Base-by-base conservation (phyloP, 1,139 yeast species). In the Pichia sp. region DNA sequence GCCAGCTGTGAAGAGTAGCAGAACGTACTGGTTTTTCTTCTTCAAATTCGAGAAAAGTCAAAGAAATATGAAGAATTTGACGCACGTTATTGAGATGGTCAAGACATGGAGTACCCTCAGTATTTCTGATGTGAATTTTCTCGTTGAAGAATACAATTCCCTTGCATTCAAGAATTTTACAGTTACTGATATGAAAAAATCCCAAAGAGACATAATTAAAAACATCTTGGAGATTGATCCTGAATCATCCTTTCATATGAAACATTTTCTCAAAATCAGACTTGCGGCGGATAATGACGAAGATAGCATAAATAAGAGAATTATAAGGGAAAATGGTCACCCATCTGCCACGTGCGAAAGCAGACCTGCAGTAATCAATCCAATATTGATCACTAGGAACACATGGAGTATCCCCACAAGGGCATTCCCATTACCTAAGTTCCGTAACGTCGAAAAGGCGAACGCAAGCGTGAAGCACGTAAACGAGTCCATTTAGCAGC, bases 361-460 rank as follows among this genome's bases (percentile, higher is more conserved):
- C 10, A 62, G 64, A 28, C 91, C 91, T 0, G 69, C 67, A 25
- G 62, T 78, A 20, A 66, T 74, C 3, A 78, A 77, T 48, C 61
- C 59, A 22, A 42, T 70, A 3, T 17, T 29, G 7, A 5, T 41
- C 3, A 23, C 25, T 4, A 33, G 32, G 3, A 31, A 23, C n/a
- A 14, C 25, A 5, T 24, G 26, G 15, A 22, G 25, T 9, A 9
- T 15, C 6, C 7, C 8, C 16, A 51, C 12, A 36, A 38, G 9
- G 52, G 66, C n/a, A 66, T 40, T 71, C 2, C 56, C 66, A 1
- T 54, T 74, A 19, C 88, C 87, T 2, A 59, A 66, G 4, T 76
- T 77, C 52, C 72, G 69, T 45, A 75, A 77, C 50, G 74, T 77
- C 10, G 87, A 80, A 46, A 76, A 73, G 52, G 60, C 60, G 4